Percentiles rank a stretch among this genome's conserved stretches.
phyloP scores from a whole-genome alignment of 129 eudicot genomes.

The Heracleum sosnowskyi region DNA sequence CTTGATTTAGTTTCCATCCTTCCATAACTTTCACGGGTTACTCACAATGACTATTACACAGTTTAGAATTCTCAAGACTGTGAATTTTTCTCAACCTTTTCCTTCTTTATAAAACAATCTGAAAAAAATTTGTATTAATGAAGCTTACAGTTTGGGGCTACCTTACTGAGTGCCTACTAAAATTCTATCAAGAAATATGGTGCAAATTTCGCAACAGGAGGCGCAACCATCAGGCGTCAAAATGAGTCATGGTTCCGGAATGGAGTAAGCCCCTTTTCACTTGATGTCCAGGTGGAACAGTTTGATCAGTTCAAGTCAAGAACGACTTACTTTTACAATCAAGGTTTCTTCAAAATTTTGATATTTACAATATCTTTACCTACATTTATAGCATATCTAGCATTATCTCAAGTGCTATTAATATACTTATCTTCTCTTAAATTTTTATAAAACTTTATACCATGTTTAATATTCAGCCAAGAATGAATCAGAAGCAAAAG shows the following conservation, averaged over 20 bases:
- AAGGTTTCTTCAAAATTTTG: slow-evolving; percentile 23
- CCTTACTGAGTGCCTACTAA: slow-evolving; percentile 59
- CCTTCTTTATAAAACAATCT: background rate
- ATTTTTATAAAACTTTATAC: background rate
- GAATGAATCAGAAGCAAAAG: slow-evolving; percentile 10
- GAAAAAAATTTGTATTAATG: background rate
- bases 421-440: background rate
- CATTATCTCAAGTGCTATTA: background rate
- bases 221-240: slow-evolving; percentile 55
- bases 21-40: background rate
- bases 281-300: slow-evolving; percentile 61
- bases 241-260: slow-evolving; percentile 46
- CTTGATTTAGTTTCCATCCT: background rate
- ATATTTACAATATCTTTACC: background rate
- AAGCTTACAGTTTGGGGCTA: slow-evolving; percentile 56
- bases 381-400: background rate
- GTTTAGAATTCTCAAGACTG: too few species aligned
- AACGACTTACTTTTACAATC: slow-evolving; percentile 46
- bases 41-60: background rate
- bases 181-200: slow-evolving; percentile 59
- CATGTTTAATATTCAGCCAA: slow-evolving; percentile 23
- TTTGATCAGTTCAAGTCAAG: slow-evolving; percentile 53
- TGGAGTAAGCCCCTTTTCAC: slow-evolving; percentile 55
- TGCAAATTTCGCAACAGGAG: slow-evolving; percentile 82
- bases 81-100: background rate